These are phyloP conservation scores for Phytophthora multivora DNA, from an alignment of 352 stramenopile species.

Conservation along the genomic window DNA sequence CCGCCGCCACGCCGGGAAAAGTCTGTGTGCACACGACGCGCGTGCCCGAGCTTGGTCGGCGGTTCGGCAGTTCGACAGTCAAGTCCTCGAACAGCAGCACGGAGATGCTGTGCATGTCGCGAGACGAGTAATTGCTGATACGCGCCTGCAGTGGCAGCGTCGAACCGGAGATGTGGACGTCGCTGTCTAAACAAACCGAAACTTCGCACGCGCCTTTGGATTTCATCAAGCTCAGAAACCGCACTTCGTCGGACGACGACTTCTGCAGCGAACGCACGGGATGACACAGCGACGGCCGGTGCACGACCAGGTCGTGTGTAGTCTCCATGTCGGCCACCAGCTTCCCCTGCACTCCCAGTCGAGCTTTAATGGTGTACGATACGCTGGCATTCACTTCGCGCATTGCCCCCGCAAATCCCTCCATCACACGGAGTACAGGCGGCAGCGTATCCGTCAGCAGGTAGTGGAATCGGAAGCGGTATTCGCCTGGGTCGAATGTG, in stretches of 20 bases:
- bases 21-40: constrained; percentile 28
- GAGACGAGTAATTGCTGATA: constrained; percentile 41
- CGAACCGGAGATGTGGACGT: constrained; percentile 35
- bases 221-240: constrained; percentile 33
- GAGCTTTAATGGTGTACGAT: constrained; percentile 70
- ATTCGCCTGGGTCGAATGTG: constrained; percentile 25
- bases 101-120: constrained; percentile 35
- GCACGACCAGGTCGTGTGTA: constrained; percentile 16
- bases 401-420: constrained; percentile 18
- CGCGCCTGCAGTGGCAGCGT: constrained; percentile 29
- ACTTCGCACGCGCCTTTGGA: constrained; percentile 40
- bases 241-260: constrained; percentile 29
- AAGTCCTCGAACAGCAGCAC: constrained; percentile 40
- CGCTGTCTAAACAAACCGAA: constrained; percentile 29
- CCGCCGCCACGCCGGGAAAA: constrained; percentile 30
- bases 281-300: constrained; percentile 27
- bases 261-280: constrained; percentile 28
- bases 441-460: constrained; percentile 49
- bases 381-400: constrained; percentile 58
- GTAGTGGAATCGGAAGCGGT: constrained; percentile 29
- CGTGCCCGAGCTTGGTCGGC: constrained; percentile 23
- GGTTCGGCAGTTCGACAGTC: constrained; percentile 34
- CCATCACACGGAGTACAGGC: constrained; percentile 36
- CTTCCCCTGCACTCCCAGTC: constrained; percentile 52
- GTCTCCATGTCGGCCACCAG: constrained; percentile 65